Evolutionary conservation across 2,329 filamentous ascomycete species (phyloP).

Genomic region (Fusarium mexicanum): DNA sequence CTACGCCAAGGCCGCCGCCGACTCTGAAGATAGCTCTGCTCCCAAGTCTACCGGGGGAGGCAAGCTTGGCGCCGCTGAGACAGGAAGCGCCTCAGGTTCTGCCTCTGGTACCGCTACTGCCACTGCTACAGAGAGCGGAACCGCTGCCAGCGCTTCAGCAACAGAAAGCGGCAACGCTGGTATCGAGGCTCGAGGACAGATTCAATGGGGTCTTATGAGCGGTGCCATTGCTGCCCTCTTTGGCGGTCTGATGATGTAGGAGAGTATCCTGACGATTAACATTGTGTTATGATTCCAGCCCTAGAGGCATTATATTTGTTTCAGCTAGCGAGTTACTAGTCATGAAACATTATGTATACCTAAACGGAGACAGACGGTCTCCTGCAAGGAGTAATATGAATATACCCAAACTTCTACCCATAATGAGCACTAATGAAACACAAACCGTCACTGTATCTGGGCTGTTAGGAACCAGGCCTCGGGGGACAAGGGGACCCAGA

Average conservation of each 20-base stretch:
- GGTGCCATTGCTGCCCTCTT: slow-evolving; percentile 33
- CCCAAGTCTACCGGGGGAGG: slow-evolving; percentile 37
- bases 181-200: slow-evolving; percentile 28
- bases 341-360: slow-evolving; percentile 7
- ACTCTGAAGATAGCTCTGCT: slow-evolving; percentile 22
- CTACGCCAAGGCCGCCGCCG: slow-evolving; percentile 26
- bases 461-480: no score
- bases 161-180: slow-evolving; percentile 32
- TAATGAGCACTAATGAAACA: no score
- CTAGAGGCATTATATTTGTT: slow-evolving; percentile 20
- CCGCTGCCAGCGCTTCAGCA: slow-evolving; percentile 4
- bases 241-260: slow-evolving; percentile 38
- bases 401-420: background rate
- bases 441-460: no score
- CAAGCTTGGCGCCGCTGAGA: slow-evolving; percentile 23
- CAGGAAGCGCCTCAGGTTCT: slow-evolving; percentile 19
- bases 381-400: slow-evolving; percentile 16
- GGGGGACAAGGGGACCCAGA: no score
- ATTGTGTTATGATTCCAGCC: slow-evolving; percentile 16
- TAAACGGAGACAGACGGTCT: background rate
- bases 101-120: slow-evolving; percentile 16
- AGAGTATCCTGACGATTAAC: background rate
- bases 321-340: slow-evolving; percentile 20
- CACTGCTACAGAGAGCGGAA: slow-evolving; percentile 21
- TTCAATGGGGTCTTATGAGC: slow-evolving; percentile 42